These are phyloP conservation scores for Eimeria praecox DNA, from an alignment of 169 alveolate genomes.

Conservation along the genomic window DNA sequence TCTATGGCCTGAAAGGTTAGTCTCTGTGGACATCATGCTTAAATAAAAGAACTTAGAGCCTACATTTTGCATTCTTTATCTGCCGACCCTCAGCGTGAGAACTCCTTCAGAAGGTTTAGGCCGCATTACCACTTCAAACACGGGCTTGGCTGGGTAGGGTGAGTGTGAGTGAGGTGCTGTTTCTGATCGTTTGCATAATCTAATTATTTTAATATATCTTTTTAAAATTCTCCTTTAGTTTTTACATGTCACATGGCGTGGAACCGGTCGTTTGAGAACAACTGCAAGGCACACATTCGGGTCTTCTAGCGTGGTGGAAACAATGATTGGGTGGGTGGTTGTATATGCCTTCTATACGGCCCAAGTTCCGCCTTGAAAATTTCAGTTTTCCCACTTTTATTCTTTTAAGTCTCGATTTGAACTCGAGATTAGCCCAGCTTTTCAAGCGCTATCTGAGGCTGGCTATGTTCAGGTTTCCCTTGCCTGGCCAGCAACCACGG, in stretches of 20 bases:
- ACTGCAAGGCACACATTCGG: neutral
- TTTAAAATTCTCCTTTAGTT: neutral
- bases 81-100: neutral
- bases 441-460: neutral
- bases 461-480: neutral
- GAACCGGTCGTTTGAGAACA: neutral
- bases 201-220: neutral
- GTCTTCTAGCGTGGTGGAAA: neutral
- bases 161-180: conserved; percentile 8
- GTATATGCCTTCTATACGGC: neutral
- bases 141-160: conserved; percentile 30
- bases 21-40: neutral
- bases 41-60: neutral
- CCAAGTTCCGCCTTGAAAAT: neutral
- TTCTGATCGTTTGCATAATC: neutral
- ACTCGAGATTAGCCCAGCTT: neutral
- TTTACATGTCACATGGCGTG: neutral
- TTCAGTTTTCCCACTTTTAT: neutral
- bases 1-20: conserved; percentile 3
- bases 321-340: neutral
- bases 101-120: conserved; percentile 4
- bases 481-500: neutral
- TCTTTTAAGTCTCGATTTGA: neutral
- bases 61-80: neutral
- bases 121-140: neutral